These are phyloP conservation scores for Saccharum spontaneum DNA, from an alignment of 176 grass and related monocot species.

Conservation along the genomic window DNA sequence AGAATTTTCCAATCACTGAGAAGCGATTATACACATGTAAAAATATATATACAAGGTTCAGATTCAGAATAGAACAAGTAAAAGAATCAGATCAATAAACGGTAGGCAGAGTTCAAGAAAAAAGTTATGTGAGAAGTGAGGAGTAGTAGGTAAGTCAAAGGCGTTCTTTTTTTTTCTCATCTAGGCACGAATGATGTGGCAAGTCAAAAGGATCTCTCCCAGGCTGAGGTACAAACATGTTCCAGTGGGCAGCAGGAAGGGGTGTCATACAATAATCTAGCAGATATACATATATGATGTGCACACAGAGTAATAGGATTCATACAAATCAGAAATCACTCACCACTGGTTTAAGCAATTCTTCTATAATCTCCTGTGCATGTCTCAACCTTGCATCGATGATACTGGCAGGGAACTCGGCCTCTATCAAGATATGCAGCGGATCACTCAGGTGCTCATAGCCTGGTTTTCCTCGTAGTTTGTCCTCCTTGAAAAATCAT, in stretches of 20 bases:
- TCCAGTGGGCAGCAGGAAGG: background rate
- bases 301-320: background rate
- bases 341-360: slow-evolving; percentile 94
- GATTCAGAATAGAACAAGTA: background rate
- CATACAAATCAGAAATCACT: slow-evolving; percentile 29
- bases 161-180: background rate
- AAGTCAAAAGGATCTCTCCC: background rate
- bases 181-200: background rate
- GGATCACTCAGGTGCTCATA: slow-evolving; percentile 92
- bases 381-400: slow-evolving; percentile 87
- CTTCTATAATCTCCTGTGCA: slow-evolving; percentile 90
- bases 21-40: background rate
- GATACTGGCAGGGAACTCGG: slow-evolving; percentile 80
- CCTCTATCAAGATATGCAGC: slow-evolving; percentile 95
- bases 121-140: background rate
- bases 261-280: slow-evolving; percentile 7
- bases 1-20: background rate
- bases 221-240: background rate
- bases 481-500: slow-evolving; percentile 76
- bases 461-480: slow-evolving; percentile 80
- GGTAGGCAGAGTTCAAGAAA: background rate
- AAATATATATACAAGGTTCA: background rate
- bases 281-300: background rate
- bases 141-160: background rate
- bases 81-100: background rate